phyloP scores from a whole-genome alignment of 805 yeast species.

The Teunomyces tritomae region DNA sequence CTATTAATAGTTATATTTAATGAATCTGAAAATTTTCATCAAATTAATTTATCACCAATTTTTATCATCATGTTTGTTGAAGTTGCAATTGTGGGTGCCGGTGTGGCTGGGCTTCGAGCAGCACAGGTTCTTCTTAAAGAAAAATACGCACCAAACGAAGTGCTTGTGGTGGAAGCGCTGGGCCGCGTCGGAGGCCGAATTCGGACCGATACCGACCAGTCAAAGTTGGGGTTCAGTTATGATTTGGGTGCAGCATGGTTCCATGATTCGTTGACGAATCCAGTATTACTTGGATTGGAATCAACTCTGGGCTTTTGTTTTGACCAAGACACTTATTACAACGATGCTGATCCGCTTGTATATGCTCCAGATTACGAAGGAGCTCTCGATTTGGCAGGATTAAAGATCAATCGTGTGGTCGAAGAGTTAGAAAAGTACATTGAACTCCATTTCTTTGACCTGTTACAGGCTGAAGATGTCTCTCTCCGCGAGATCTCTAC shows the following conservation, averaged over 20 bases:
- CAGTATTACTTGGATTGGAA: conserved; percentile 25
- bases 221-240: conserved; percentile 33
- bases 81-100: conserved; percentile 21
- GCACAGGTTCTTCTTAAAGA: conserved; percentile 23
- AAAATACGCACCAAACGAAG: conserved; percentile 11
- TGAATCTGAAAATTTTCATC: too few species aligned
- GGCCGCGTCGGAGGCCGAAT: conserved; percentile 23
- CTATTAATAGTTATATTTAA: too few species aligned
- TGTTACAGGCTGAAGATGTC: conserved; percentile 48
- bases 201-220: conserved; percentile 14
- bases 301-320: conserved; percentile 16
- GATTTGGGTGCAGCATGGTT: conserved; percentile 95
- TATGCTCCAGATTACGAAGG: conserved; percentile 32
- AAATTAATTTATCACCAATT: background rate
- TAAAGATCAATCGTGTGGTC: conserved; percentile 34
- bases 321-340: conserved; percentile 40
- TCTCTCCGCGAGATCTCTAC: conserved; percentile 50
- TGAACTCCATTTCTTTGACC: conserved; percentile 54
- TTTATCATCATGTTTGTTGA: background rate
- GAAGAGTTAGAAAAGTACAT: conserved; percentile 60
- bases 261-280: conserved; percentile 74
- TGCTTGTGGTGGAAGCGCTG: conserved; percentile 23
- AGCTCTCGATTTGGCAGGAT: conserved; percentile 23
- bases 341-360: conserved; percentile 39
- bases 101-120: conserved; percentile 24